Conservation (phyloP, 2,329 filamentous ascomycete species). For the Penicillium oxalicum region DNA sequence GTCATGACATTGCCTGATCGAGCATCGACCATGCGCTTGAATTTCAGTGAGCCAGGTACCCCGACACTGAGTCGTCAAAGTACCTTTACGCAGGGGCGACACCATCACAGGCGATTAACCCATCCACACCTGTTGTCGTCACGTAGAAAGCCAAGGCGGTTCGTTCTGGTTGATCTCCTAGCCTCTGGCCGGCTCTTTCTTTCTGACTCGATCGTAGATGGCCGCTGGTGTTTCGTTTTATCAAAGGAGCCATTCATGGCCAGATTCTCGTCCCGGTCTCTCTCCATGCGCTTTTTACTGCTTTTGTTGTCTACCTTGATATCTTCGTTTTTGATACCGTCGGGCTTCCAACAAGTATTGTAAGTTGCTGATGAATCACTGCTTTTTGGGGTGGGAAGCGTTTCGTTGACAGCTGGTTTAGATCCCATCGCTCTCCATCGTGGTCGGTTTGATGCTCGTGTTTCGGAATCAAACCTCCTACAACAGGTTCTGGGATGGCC, state of each 20-base stretch:
- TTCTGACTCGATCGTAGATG: conserved; percentile 38
- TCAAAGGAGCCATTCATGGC: conserved; percentile 58
- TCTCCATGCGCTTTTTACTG: conserved; percentile 54
- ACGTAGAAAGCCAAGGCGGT: conserved; percentile 30
- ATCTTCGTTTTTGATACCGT: conserved; percentile 46
- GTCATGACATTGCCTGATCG: not conserved
- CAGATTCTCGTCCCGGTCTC: conserved; percentile 53
- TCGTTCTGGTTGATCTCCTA: no score
- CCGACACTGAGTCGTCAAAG: conserved; percentile 29
- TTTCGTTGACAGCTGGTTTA: conserved; percentile 11
- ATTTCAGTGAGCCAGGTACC: conserved; percentile 27
- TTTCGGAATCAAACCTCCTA: conserved; percentile 61
- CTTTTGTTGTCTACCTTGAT: conserved; percentile 54
- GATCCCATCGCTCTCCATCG: conserved; percentile 59
- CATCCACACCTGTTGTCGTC: conserved; percentile 30
- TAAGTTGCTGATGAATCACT: conserved; percentile 21
- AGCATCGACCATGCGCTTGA: conserved; percentile 20
- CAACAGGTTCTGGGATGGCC: conserved; percentile 59
- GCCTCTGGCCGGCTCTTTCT: no score
- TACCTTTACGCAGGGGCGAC: conserved; percentile 18
- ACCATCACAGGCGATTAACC: conserved; percentile 18
- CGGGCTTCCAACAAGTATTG: conserved; percentile 54
- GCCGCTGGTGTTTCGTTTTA: conserved; percentile 59
- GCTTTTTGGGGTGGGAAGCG: not conserved
- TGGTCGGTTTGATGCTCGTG: conserved; percentile 62